Base-by-base conservation (phyloP, 495 filamentous ascomycete genomes). In the Emericellopsis terricola region DNA sequence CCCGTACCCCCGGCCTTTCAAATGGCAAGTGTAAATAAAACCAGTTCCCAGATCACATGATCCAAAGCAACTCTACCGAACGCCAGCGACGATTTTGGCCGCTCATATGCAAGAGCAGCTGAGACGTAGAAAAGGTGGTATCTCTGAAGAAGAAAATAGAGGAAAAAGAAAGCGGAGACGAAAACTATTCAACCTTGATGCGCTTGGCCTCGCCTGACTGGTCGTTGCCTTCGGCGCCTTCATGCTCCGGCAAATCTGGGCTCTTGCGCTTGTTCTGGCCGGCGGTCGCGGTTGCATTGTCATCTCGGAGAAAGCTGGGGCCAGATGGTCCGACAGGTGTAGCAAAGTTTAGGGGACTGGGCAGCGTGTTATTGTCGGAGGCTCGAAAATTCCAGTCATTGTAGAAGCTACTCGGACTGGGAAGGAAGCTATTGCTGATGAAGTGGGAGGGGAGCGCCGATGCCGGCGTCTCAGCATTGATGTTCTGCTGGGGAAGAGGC, bases 371-470 rank as follows among this genome's bases (percentile, higher is more conserved):
- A 45, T 62, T 75, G 37, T 83, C 78, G 28, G 57, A 69, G 5
- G 71, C 70, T 21, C 69, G 40, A 59, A 69, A 55, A 37, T 76
- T 72, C 89, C 86, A 94, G 41, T 94, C 86, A 0, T 81, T 74
- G 52, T 92, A 96, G 56, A 96, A 94, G 39, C 69, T 79, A 35
- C 74, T 83, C 2, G 89, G 89, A 28, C 78, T 84, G 1, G 89
- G 86, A 15, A 94, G 64, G 19, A 91, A 71, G 6, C 78, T 78
- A 42, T 81, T 77, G 18, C 73, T 76, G 29, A 94, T 73, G 51
- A 96, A 94, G 16, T 86, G 71, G 31, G 81, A 89, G 2, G 89
- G 89, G 6, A 97, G 64, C 2, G 89, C 87, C n/a, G 87, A 94
- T n/a, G 93, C 86, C 0, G 89, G 89, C 3, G 89, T 26, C 44